phyloP scores from a whole-genome alignment of 1,139 yeast species.

The Hyphopichia khmerensis region DNA sequence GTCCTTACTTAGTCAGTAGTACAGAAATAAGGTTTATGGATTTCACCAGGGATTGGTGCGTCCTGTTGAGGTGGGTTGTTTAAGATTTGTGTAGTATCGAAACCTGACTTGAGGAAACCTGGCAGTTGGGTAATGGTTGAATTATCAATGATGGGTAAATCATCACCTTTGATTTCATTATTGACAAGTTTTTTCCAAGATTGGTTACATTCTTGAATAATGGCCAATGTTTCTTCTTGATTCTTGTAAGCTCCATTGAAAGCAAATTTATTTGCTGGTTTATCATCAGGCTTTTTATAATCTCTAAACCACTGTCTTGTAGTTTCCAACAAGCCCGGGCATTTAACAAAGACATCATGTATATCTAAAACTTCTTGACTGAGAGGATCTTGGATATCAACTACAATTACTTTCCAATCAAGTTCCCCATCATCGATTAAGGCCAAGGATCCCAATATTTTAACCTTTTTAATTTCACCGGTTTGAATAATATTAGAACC shows the following conservation, averaged over 20 bases:
- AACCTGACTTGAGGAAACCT: constrained; percentile 14
- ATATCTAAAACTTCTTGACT: constrained; percentile 71
- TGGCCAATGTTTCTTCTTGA: constrained; percentile 69
- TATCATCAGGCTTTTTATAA: constrained; percentile 89
- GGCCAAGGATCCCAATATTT: constrained; percentile 84
- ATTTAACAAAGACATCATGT: constrained; percentile 69
- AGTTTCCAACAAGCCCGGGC: constrained; percentile 80
- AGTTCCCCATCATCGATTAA: constrained; percentile 90
- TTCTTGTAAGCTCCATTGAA: constrained; percentile 78
- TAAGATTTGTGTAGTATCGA: constrained; percentile 15
- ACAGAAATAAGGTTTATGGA: constrained; percentile 25
- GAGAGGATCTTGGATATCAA: constrained; percentile 72
- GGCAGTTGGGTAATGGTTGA: constrained; percentile 62
- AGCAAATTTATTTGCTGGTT: constrained; percentile 84
- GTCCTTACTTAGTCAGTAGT: not conserved
- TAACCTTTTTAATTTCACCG: constrained; percentile 79
- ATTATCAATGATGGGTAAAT: constrained; percentile 50
- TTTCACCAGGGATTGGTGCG: constrained; percentile 33
- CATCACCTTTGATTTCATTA: constrained; percentile 50
- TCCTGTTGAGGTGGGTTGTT: constrained; percentile 20
- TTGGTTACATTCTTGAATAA: constrained; percentile 65
- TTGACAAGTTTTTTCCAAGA: constrained; percentile 70
- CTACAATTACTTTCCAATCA: constrained; percentile 88
- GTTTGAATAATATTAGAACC: constrained; percentile 70
- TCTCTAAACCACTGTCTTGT: constrained; percentile 90